A percentile compares a stretch with the other conserved stretches of the same genome.
phyloP scores from a whole-genome alignment of 2,329 filamentous ascomycete genomes.

The Aspergillus neoniger region DNA sequence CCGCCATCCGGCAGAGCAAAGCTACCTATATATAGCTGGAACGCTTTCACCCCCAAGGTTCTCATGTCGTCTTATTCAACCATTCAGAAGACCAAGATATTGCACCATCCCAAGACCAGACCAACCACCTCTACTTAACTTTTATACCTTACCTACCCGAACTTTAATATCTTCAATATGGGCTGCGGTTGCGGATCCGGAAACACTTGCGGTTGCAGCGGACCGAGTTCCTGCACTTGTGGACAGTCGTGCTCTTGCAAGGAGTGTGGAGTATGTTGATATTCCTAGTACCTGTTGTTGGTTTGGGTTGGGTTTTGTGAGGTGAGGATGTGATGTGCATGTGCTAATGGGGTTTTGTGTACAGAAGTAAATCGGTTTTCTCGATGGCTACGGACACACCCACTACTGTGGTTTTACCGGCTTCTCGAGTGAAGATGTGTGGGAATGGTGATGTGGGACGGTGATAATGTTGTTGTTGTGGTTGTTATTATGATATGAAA shows the following conservation, averaged over 20 bases:
- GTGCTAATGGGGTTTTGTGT: background rate
- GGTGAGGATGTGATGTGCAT: too few relatives aligned
- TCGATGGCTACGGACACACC: too few relatives aligned
- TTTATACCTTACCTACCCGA: too few relatives aligned
- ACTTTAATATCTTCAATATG: conserved; percentile 25
- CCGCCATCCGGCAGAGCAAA: background rate
- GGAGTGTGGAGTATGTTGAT: conserved; percentile 41
- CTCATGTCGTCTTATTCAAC: background rate
- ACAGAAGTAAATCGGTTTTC: background rate
- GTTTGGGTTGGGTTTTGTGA: too few relatives aligned
- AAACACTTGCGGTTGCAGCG: conserved; percentile 35
- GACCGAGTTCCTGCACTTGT: conserved; percentile 37
- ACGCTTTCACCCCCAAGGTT: conserved; percentile 3
- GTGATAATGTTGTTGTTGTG: background rate
- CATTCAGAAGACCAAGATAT: background rate
- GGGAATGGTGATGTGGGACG: background rate
- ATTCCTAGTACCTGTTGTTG: too few relatives aligned
- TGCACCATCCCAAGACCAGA: background rate
- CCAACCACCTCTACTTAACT: background rate
- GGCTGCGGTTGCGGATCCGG: conserved; percentile 38
- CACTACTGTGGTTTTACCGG: too few relatives aligned
- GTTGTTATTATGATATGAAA: conserved; percentile 9
- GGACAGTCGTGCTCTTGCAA: conserved; percentile 38
- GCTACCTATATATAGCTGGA: conserved; percentile 18
- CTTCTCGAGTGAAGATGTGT: background rate